Base-by-base conservation (phyloP, 306 rosid species). In the Ochetophila trinervis region DNA sequence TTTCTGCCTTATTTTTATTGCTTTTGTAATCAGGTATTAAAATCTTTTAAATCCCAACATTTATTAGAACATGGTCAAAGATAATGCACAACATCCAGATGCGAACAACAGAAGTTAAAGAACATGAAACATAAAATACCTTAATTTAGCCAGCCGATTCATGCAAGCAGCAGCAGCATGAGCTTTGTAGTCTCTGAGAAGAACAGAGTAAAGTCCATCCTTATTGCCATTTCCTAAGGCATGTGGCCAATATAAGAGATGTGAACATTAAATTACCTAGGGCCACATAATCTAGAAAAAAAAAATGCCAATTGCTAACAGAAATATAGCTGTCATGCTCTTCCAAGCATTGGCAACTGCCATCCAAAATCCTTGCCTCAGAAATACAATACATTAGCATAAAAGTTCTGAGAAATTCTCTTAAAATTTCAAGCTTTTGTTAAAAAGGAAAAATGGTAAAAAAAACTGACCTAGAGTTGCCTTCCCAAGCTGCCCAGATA, bases 401-500 rank as follows among this genome's bases (percentile, higher is more conserved):
- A 21, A 21, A 22, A 20, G 6, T 21, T 19, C 0, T 8, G 19
- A 19, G 1, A 6, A 53, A 53, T 22, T 54, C 12, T 23, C 34
- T 54, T 24, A 54, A 54, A 23, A 22, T 1, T 21, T 9, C 12
- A 16, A 50, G 54, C 9, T n/a, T 19, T 6, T 50, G 23, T 6
- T 9, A 15, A n/a, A 5, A 50, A 50, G 19, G 11, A 50, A 63
- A 50, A 54, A 16, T 48, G 20, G 30, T 32, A 53, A 40, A 35
- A 54, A 51, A 60, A 66, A 62, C 57, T 27, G 69, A 89, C 98
- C 98, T 81, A 92, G 80, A 71, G 98, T 92, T 65, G 76, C 88
- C 85, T 92, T 92, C 83, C 98, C 98, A 84, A 92, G 81, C 74
- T 92, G 96, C 47, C 98, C 98, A n/a, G 98, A 86, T 60, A 92